These are phyloP conservation scores for Chlorencoelia australis DNA, from an alignment of 2,329 filamentous ascomycete species.

Conservation along the genomic window DNA sequence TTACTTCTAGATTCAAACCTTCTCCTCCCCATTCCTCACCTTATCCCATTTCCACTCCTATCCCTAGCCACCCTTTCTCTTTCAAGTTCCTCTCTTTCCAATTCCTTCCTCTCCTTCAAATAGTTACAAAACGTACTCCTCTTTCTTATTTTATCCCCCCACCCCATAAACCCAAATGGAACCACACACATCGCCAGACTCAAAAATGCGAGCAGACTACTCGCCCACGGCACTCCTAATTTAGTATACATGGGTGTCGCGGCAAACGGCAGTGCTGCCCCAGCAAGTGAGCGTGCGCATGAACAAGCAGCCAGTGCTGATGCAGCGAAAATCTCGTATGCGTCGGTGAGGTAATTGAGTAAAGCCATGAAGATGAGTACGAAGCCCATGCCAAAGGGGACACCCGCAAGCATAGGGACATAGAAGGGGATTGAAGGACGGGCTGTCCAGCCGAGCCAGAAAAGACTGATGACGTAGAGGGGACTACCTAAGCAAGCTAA, in stretches of 20 bases:
- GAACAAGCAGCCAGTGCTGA: conserved; percentile 39
- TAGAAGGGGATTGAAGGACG: conserved; percentile 42
- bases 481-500: conserved; percentile 38
- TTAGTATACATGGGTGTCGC: conserved; percentile 35
- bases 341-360: conserved; percentile 48
- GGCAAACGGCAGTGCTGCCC: conserved; percentile 38
- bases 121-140: conserved; percentile 40
- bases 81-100: conserved; percentile 19
- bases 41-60: neutral
- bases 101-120: conserved; percentile 30
- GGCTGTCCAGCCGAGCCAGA: conserved; percentile 49
- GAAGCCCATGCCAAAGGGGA: conserved; percentile 41
- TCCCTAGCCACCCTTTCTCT: conserved; percentile 7
- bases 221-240: conserved; percentile 36
- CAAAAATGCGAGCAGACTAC: conserved; percentile 39
- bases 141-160: conserved; percentile 36
- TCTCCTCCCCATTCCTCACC: neutral
- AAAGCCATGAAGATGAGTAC: conserved; percentile 50
- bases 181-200: conserved; percentile 38
- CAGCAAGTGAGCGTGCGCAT: conserved; percentile 31
- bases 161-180: conserved; percentile 41
- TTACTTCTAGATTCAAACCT: conserved; percentile 2
- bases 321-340: conserved; percentile 48
- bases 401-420: conserved; percentile 45
- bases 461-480: conserved; percentile 37